Base-by-base conservation (phyloP, 306 rosid species). In the Astragalus glycyphyllos region DNA sequence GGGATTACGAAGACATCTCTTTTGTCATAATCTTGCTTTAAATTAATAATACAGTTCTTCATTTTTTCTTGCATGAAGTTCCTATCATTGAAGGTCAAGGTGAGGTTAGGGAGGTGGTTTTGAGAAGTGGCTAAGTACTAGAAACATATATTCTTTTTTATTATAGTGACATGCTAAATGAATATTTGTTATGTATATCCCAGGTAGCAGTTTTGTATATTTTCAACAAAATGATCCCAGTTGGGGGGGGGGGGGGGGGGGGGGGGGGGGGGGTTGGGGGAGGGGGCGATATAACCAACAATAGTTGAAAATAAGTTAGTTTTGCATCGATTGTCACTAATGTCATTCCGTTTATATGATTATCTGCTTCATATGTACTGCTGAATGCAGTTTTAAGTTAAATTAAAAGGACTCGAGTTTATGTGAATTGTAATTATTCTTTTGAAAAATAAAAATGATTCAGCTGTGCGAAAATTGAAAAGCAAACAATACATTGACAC, bases 401-500 rank as follows among this genome's bases (percentile, higher is more conserved):
- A 55, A 54, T 55, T 44, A 16, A 66, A 58, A 58, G 45, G 70
- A 53, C 69, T 23, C 64, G 31, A 37, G 32, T 68, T 60, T 37
- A 6, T 14, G 49, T 66, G 26, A 49, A 37, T 11, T 51, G 23
- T 65, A 42, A 58, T 26, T 26, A 26, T 15, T 71, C 32, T 29
- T 57, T 6, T 58, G 50, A 72, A 59, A 57, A 70, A 69, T 60
- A 12, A 34, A 65, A 40, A 15, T 34, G 42, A 40, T 13, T 59
- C 10, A 68, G 15, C 6, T 14, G 26, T 40, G 31, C 4, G 31
- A 26, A 26, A 26, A 26, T 4, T 26, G 64, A 40, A 50, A 62
- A 66, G 70, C 13, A 55, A 61, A 71, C 72, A 53, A 16, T 40
- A 29, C 8, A 34, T 79, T 83, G 77, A 66, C 79, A 40, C 48